A percentile compares a stretch with the other conserved stretches of the same genome.
These are phyloP conservation scores for Plasmodium knowlesi DNA, from an alignment of 169 alveolate genomes.

Conservation along the genomic window DNA sequence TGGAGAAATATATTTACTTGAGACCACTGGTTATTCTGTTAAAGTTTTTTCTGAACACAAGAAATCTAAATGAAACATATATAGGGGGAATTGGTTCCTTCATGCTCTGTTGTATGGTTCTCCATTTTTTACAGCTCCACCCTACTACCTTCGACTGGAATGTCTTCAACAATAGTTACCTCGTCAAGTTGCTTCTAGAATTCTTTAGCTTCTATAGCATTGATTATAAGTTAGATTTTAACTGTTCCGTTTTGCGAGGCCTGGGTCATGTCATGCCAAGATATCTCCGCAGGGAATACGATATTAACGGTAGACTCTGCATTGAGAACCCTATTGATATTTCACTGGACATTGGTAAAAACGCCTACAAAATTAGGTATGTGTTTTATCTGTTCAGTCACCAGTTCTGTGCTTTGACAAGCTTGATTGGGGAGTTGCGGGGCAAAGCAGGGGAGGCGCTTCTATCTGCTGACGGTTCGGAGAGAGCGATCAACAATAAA, in stretches of 20 bases:
- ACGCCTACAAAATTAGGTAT: slow-evolving; percentile 75
- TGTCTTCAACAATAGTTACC: slow-evolving; percentile 63
- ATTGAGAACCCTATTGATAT: slow-evolving; percentile 80
- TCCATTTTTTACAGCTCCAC: slow-evolving; percentile 83
- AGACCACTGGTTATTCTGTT: slow-evolving; percentile 81
- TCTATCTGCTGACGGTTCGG: neutral
- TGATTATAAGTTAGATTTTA: slow-evolving; percentile 73
- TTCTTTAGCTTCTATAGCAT: slow-evolving; percentile 85
- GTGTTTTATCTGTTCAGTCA: slow-evolving; percentile 74
- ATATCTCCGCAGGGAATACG: slow-evolving; percentile 60
- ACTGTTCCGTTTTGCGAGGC: slow-evolving; percentile 80
- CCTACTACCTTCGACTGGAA: slow-evolving; percentile 67
- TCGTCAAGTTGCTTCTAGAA: slow-evolving; percentile 76
- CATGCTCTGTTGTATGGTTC: slow-evolving; percentile 83
- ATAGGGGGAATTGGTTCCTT: slow-evolving; percentile 86
- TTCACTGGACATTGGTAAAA: slow-evolving; percentile 28
- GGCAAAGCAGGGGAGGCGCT: neutral
- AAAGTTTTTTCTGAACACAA: slow-evolving; percentile 80
- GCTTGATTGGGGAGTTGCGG: neutral
- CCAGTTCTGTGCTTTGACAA: slow-evolving; percentile 1
- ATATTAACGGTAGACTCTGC: slow-evolving; percentile 36
- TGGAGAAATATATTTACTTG: slow-evolving; percentile 79
- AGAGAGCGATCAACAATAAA: neutral
- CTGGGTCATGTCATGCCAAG: slow-evolving; percentile 83
- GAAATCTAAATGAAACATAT: slow-evolving; percentile 84